Conservation (phyloP, 179 eudicot species). For the Actinidia polygama region DNA sequence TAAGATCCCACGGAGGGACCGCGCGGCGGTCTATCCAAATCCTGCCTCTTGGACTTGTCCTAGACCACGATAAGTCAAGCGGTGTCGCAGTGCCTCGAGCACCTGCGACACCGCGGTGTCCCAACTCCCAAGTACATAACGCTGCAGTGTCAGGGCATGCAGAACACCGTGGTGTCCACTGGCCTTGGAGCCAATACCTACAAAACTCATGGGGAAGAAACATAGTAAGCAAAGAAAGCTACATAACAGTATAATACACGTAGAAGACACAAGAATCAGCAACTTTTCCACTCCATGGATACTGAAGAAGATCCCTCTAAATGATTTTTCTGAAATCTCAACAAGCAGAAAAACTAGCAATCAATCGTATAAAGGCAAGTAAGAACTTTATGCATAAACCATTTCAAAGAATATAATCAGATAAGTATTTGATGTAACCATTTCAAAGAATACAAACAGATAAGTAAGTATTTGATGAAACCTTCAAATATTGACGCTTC, state of each 20-base stretch:
- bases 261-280: constrained; percentile 9
- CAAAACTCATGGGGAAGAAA: not conserved
- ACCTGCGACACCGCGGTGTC: no score
- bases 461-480: constrained; percentile 20
- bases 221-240: not conserved
- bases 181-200: no score
- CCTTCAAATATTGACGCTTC: constrained; percentile 64
- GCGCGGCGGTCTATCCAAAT: no score
- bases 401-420: no score
- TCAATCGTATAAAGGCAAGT: not conserved
- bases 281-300: not conserved
- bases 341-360: not conserved
- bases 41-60: no score
- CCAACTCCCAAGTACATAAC: no score
- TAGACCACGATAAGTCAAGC: no score
- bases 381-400: not conserved
- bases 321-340: not conserved
- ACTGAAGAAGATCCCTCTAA: not conserved
- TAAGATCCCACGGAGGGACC: no score
- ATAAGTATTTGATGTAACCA: no score
- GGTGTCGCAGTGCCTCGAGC: no score
- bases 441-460: constrained; percentile 8
- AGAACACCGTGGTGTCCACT: no score
- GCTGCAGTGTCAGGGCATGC: no score
- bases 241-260: not conserved